Base-by-base conservation (phyloP, 2,329 filamentous ascomycete genomes). In the Tricladium varicosporioides region DNA sequence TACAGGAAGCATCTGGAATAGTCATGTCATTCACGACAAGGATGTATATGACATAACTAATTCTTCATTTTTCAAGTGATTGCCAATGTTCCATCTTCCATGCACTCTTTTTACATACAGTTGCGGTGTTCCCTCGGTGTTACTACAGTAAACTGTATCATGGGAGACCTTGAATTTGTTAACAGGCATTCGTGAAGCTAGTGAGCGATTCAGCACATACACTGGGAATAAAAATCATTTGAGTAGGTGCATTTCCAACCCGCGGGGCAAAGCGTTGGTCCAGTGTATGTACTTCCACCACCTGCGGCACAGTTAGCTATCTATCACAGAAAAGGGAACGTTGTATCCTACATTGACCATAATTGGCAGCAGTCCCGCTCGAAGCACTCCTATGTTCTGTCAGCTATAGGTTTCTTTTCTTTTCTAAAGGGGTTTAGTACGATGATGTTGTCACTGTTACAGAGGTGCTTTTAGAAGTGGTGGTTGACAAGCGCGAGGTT, bases 201-300 rank as follows among this genome's bases (percentile, higher is more conserved):
- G 31, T 11, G 31, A 2, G 14, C 2, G 10, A 5, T 15, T 22
- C 7, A 18, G 50, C 15, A 9, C 18, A 19, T 49, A 60, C 60
- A 62, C 46, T 61, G 61, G 14, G 62, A 64, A 15, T 63, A 64
- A 31, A 27, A 64, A 1, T 43, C 22, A 18, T 60, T 64, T 27
- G 55, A 57, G 49, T 19, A 55, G 8, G 48, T 59, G 44, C 62
- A 64, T 8, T 50, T 63, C 45, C 51, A 60, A 5, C 60, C 59
- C 43, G 60, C 40, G 10, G 57, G 56, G 40, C 62, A 64, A 19
- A 52, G 36, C 11, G 54, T 63, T 14, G 60, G 51, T 32, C 60
- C 60, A 15, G 58, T 57, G 15, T 51, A 64, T 10, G 31, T 22
- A 9, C 46, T 5, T 14, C 56, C 60, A 15, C 60, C 62, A 40